Percentiles rank a stretch among this genome's conserved stretches.
Conservation (phyloP, 805 yeast genomes). For the Candida koratica region DNA sequence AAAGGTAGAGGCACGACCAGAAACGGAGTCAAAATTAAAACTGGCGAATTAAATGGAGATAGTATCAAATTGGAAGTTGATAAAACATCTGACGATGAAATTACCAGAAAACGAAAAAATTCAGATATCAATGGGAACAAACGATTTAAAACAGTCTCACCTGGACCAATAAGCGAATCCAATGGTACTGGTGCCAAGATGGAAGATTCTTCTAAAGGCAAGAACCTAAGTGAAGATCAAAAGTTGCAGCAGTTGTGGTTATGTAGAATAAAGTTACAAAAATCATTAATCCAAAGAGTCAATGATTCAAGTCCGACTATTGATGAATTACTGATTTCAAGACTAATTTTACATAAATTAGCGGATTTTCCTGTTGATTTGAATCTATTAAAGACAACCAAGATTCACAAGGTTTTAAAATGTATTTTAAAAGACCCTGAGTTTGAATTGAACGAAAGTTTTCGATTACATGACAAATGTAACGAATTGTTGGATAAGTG, state of each 20-base stretch:
- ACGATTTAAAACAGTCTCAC: conserved; percentile 16
- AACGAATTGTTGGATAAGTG: conserved; percentile 39
- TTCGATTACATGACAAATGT: conserved; percentile 44
- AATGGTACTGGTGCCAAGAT: conserved; percentile 1
- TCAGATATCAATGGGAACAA: conserved; percentile 7
- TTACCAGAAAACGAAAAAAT: conserved; percentile 11
- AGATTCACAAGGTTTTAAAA: conserved; percentile 50
- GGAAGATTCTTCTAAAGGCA: neutral
- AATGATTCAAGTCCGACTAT: conserved; percentile 38
- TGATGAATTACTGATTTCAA: conserved; percentile 40
- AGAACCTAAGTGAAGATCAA: conserved; percentile 29
- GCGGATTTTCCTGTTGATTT: conserved; percentile 40
- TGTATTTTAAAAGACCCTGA: conserved; percentile 41
- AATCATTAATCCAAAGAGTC: conserved; percentile 46
- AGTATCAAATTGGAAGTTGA: conserved; percentile 2
- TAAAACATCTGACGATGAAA: conserved; percentile 15
- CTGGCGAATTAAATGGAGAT: conserved; percentile 6
- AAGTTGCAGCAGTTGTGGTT: conserved; percentile 44
- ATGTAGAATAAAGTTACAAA: conserved; percentile 47
- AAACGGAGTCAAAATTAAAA: conserved; percentile 8
- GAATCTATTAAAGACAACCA: conserved; percentile 41
- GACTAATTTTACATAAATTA: conserved; percentile 38
- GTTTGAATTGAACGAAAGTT: conserved; percentile 41
- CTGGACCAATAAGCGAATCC: conserved; percentile 9
- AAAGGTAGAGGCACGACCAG: conserved; percentile 3